phyloP scores from a whole-genome alignment of 177 flowering plant species.

The Tripterygium wilfordii region DNA sequence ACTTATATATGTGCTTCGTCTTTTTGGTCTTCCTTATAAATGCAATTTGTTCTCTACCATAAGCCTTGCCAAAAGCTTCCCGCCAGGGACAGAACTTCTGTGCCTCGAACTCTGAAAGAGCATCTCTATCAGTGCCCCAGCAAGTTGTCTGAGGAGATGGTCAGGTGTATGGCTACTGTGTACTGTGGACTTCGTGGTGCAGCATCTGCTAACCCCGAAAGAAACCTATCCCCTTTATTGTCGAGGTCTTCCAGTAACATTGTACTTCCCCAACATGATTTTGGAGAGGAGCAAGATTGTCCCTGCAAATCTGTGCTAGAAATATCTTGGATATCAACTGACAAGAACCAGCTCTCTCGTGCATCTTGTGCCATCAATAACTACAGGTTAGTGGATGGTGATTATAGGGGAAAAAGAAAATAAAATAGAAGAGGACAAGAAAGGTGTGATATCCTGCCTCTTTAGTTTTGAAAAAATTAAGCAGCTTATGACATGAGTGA shows the following conservation, averaged over 20 bases:
- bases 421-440: too few species aligned
- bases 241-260: conserved; percentile 55
- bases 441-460: too few species aligned
- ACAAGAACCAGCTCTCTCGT: conserved; percentile 50
- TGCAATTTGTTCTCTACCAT: conserved; percentile 3
- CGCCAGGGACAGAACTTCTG: conserved; percentile 25
- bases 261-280: conserved; percentile 33
- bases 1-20: conserved; percentile 12
- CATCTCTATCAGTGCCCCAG: conserved; percentile 76
- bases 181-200: conserved; percentile 59
- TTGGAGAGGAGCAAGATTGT: conserved; percentile 34
- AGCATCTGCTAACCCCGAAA: conserved; percentile 32
- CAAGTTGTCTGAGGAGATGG: conserved; percentile 81
- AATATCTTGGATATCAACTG: conserved; percentile 62
- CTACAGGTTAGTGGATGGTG: conserved; percentile 43
- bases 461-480: too few species aligned
- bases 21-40: conserved; percentile 24
- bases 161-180: conserved; percentile 73
- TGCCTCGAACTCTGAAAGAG: conserved; percentile 59
- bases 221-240: conserved; percentile 38
- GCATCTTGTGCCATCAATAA: conserved; percentile 70
- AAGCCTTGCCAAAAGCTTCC: conserved; percentile 38
- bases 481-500: too few species aligned
- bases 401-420: too few species aligned
- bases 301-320: conserved; percentile 54